Conservation (phyloP, 805 yeast species). For the Candida anglica region DNA sequence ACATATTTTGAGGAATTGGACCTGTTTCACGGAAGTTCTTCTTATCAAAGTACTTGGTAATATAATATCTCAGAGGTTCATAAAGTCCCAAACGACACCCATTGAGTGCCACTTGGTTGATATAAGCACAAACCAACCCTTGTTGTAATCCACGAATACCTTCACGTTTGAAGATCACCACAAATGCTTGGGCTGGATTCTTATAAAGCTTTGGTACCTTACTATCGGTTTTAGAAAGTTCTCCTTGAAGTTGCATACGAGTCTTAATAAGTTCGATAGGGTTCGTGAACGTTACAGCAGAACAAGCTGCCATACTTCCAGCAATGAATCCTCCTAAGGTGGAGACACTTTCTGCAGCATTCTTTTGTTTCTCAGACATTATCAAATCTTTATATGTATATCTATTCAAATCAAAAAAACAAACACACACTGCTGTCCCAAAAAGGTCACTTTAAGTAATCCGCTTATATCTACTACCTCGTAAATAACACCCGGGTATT, state of each 20-base stretch:
- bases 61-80: conserved; percentile 71
- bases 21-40: conserved; percentile 38
- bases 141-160: conserved; percentile 87
- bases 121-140: conserved; percentile 84
- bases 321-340: conserved; percentile 81
- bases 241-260: conserved; percentile 96
- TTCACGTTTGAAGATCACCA: conserved; percentile 68
- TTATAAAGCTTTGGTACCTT: conserved; percentile 56
- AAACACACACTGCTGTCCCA: too few species aligned
- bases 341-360: conserved; percentile 55
- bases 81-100: conserved; percentile 94
- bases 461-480: too few species aligned
- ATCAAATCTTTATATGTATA: too few species aligned
- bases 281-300: conserved; percentile 95
- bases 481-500: too few species aligned
- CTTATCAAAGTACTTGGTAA: conserved; percentile 57
- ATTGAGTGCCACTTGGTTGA: conserved; percentile 85
- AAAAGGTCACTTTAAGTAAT: too few species aligned
- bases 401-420: too few species aligned
- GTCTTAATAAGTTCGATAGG: conserved; percentile 95
- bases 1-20: conserved; percentile 32
- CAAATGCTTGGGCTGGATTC: conserved; percentile 83
- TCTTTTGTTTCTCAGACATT: too few species aligned
- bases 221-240: conserved; percentile 53
- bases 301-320: conserved; percentile 94